Evolutionary conservation across 371 early-diverging fungal genomes (phyloP).

Genomic region (Zancudomyces culisetae): DNA sequence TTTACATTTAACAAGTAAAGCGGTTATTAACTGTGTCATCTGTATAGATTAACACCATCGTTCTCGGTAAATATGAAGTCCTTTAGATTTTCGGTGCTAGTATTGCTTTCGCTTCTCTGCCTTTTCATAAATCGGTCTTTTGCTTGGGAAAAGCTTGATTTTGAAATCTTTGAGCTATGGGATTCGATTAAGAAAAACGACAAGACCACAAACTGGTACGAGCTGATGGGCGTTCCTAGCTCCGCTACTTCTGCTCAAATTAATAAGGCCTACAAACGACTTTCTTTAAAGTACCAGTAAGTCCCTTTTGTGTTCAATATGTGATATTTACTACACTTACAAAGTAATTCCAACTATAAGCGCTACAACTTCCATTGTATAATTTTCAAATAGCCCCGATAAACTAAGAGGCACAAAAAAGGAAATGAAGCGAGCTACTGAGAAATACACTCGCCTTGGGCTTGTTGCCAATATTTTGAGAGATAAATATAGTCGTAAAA

Average conservation of each 20-base stretch:
- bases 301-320: slow-evolving; percentile 32
- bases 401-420: not conserved
- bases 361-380: no score
- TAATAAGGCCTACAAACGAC: slow-evolving; percentile 71
- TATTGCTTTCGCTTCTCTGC: no score
- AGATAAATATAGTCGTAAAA: slow-evolving; percentile 38
- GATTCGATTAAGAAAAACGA: slow-evolving; percentile 48
- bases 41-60: no score
- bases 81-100: no score
- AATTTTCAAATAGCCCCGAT: slow-evolving; percentile 4
- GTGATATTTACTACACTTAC: no score
- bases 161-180: slow-evolving; percentile 67
- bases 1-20: no score
- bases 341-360: no score
- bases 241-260: slow-evolving; percentile 53
- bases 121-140: no score
- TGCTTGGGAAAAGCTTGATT: slow-evolving; percentile 35
- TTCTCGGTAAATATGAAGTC: no score
- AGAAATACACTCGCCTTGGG: slow-evolving; percentile 38
- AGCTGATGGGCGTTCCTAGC: slow-evolving; percentile 42
- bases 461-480: slow-evolving; percentile 47
- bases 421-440: slow-evolving; percentile 1
- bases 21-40: no score
- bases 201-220: slow-evolving; percentile 37
- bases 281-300: slow-evolving; percentile 82